Percentiles rank a stretch among this genome's conserved stretches.
Evolutionary conservation across 1,139 yeast species (phyloP).

Genomic region (Taphrina flavorubra): DNA sequence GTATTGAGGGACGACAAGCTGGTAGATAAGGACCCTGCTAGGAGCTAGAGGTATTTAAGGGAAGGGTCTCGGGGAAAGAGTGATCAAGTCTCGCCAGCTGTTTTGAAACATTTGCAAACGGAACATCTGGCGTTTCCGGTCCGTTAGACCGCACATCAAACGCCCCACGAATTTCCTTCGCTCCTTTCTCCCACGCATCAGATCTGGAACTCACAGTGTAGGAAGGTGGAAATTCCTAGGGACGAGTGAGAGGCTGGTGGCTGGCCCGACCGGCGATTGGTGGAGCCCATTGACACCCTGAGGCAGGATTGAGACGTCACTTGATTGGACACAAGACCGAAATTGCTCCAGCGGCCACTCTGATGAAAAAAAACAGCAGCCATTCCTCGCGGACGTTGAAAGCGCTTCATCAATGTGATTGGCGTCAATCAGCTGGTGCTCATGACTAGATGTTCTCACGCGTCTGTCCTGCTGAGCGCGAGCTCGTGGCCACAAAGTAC

Average conservation of each 20-base stretch:
- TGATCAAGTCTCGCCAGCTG: constrained; percentile 10
- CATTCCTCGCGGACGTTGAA: no score
- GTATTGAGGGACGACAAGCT: constrained; percentile 5
- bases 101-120: constrained; percentile 30
- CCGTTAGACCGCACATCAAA: constrained; percentile 20
- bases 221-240: constrained; percentile 9
- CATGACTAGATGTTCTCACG: no score
- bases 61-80: constrained; percentile 23
- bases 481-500: no score
- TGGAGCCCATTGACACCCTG: background rate
- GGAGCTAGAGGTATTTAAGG: constrained; percentile 20
- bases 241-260: constrained; percentile 13
- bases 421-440: no score
- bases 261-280: constrained; percentile 7
- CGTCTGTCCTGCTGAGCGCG: no score
- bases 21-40: constrained; percentile 9
- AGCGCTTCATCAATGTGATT: no score
- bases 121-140: constrained; percentile 29
- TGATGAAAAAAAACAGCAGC: background rate
- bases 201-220: background rate
- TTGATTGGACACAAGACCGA: background rate
- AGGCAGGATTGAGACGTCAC: background rate
- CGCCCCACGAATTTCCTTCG: constrained; percentile 7
- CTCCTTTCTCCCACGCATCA: constrained; percentile 14
- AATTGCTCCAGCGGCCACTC: background rate